A percentile compares a stretch with the other conserved stretches of the same genome.
Conservation (phyloP, 164 flowering plant genomes). For the Paratinospora sagittata region DNA sequence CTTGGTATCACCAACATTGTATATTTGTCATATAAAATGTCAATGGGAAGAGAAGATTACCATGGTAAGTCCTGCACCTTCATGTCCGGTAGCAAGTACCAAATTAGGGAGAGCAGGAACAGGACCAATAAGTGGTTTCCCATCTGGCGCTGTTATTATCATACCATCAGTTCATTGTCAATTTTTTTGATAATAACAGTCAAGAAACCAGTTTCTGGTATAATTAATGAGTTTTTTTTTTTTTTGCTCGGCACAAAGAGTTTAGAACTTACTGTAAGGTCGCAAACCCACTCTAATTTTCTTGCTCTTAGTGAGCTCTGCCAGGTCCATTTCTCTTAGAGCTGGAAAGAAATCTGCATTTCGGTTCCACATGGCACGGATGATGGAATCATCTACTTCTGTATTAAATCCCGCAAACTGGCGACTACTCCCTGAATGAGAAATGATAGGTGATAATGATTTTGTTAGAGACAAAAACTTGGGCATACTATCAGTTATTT, state of each 20-base stretch:
- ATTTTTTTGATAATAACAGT: not conserved
- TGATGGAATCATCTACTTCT: slow-evolving; percentile 50
- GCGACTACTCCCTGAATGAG: slow-evolving; percentile 82
- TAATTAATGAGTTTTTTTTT: not conserved
- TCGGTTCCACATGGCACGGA: slow-evolving; percentile 68
- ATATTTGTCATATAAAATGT: not conserved
- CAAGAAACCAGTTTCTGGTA: not conserved
- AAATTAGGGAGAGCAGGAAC: slow-evolving; percentile 70
- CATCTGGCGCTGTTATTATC: slow-evolving; percentile 69
- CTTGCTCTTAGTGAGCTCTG: slow-evolving; percentile 32
- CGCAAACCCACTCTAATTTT: slow-evolving; percentile 80
- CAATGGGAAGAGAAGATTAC: slow-evolving; percentile 30
- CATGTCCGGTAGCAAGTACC: slow-evolving; percentile 88
- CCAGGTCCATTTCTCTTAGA: slow-evolving; percentile 35
- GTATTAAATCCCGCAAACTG: slow-evolving; percentile 71
- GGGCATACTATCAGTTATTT: no score
- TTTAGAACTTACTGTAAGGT: slow-evolving; percentile 72
- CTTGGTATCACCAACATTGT: not conserved
- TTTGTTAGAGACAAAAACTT: not conserved
- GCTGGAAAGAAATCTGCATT: slow-evolving; percentile 70
- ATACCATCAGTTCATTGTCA: slow-evolving; percentile 3
- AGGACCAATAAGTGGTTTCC: slow-evolving; percentile 83
- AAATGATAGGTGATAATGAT: not conserved
- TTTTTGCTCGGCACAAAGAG: not conserved
- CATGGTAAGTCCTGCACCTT: slow-evolving; percentile 83